Conservation (phyloP, 345 rosid genomes). For the Triadica sebifera region DNA sequence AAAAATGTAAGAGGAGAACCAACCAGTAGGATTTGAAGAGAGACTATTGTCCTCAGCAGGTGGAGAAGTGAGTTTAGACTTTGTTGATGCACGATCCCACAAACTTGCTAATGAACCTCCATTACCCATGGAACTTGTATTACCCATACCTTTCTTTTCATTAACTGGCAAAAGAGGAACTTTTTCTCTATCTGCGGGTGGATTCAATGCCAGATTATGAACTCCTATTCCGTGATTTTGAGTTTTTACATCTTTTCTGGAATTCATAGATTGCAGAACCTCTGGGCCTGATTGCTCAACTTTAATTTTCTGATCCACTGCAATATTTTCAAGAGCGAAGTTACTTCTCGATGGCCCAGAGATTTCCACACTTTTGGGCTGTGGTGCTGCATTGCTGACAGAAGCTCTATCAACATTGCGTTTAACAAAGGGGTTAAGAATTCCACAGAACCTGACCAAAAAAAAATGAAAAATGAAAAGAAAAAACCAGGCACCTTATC, state of each 20-base stretch:
- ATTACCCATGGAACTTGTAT: slow-evolving; percentile 42
- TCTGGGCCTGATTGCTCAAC: slow-evolving; percentile 39
- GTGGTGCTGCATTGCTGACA: slow-evolving; percentile 30
- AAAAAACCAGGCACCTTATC: neutral
- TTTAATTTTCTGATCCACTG: slow-evolving; percentile 35
- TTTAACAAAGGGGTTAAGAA: slow-evolving; percentile 63
- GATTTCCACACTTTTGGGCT: slow-evolving; percentile 33
- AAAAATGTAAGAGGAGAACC: slow-evolving; percentile 19
- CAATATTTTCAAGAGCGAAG: slow-evolving; percentile 23
- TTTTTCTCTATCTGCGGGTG: slow-evolving; percentile 46
- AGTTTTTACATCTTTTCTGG: slow-evolving; percentile 40
- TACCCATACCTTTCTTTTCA: slow-evolving; percentile 45
- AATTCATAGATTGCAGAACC: slow-evolving; percentile 30
- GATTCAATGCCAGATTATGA: slow-evolving; percentile 36
- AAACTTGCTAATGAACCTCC: slow-evolving; percentile 63
- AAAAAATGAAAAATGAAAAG: neutral
- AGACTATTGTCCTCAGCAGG: slow-evolving; percentile 25
- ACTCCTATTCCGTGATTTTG: slow-evolving; percentile 30
- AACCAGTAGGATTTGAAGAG: slow-evolving; percentile 41
- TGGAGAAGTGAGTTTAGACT: slow-evolving; percentile 42
- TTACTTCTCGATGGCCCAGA: slow-evolving; percentile 36
- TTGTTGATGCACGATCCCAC: slow-evolving; percentile 73
- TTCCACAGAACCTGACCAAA: slow-evolving; percentile 71
- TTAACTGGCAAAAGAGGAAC: slow-evolving; percentile 25
- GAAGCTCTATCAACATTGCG: slow-evolving; percentile 46